phyloP scores from a whole-genome alignment of 768 basidiomycete genomes.

The Tulasnella calospora region DNA sequence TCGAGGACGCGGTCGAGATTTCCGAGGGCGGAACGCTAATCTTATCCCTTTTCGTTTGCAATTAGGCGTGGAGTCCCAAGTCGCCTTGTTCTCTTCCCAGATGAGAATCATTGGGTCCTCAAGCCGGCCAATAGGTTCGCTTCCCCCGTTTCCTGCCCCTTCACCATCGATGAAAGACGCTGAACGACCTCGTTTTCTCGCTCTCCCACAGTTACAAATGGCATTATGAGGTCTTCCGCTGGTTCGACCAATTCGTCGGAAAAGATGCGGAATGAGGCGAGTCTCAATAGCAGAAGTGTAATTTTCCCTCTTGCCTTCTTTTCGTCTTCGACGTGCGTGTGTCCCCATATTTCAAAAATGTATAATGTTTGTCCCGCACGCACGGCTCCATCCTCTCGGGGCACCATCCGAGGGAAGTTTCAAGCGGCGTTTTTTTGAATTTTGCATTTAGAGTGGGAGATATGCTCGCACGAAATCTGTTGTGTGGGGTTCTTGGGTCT shows the following conservation, averaged over 20 bases:
- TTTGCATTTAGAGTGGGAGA: background rate
- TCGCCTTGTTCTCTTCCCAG: conserved; percentile 76
- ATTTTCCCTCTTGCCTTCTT: background rate
- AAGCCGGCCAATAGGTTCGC: conserved; percentile 66
- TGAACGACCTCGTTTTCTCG: no score
- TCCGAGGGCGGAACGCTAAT: background rate
- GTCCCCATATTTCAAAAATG: background rate
- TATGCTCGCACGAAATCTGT: background rate
- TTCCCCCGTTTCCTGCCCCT: background rate
- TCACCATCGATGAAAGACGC: background rate
- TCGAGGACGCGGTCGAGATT: background rate
- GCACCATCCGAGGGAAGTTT: background rate
- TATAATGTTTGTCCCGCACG: background rate
- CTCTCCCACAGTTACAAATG: conserved; percentile 65
- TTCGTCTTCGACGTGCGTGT: background rate
- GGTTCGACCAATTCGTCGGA: conserved; percentile 54
- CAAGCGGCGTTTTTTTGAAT: background rate
- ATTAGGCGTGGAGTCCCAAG: conserved; percentile 63
- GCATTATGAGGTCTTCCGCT: conserved; percentile 91
- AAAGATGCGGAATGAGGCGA: conserved; percentile 2
- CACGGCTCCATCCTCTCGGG: background rate
- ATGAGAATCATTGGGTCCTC: conserved; percentile 91
- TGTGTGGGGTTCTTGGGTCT: background rate
- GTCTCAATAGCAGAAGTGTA: background rate
- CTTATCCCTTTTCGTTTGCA: background rate